These are phyloP conservation scores for Malassezia dermatis DNA, from an alignment of 1,284 basidiomycete species.

Conservation along the genomic window DNA sequence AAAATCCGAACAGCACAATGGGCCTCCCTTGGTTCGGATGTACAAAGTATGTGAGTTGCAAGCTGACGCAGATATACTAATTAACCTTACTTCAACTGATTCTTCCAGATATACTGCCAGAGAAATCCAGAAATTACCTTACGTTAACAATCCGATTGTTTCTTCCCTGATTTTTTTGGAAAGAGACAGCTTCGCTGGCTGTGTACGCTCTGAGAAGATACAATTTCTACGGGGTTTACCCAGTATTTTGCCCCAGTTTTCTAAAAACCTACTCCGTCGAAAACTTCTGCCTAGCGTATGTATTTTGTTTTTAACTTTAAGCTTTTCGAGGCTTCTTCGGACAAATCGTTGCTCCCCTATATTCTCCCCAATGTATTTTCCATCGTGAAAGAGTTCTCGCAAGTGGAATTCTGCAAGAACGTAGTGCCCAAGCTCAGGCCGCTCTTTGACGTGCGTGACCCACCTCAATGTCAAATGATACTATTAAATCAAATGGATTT, in stretches of 20 bases:
- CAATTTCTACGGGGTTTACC: conserved; percentile 76
- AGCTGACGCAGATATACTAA: conserved; percentile 20
- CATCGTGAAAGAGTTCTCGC: conserved; percentile 82
- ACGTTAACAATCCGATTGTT: conserved; percentile 89
- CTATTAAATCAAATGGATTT: conserved; percentile 71
- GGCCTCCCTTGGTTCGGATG: conserved; percentile 30
- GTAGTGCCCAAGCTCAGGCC: conserved; percentile 82
- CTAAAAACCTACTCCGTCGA: conserved; percentile 70
- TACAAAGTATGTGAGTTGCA: conserved; percentile 6
- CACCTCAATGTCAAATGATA: conserved; percentile 65
- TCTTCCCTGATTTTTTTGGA: conserved; percentile 94
- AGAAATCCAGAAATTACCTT: conserved; percentile 67
- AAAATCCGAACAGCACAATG: conserved; percentile 24
- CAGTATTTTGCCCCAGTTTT: conserved; percentile 72
- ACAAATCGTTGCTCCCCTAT: conserved; percentile 61
- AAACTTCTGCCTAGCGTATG: conserved; percentile 75
- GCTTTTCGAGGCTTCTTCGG: conserved; percentile 48
- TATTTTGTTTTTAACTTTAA: not conserved
- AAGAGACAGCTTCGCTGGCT: conserved; percentile 84
- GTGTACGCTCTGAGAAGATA: conserved; percentile 86
- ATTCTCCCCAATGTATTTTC: conserved; percentile 72
- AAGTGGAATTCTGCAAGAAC: conserved; percentile 65
- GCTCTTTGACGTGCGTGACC: conserved; percentile 80
- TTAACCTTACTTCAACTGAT: conserved; percentile 50
- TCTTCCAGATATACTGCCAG: conserved; percentile 59